Evolutionary conservation across 1,284 basidiomycete genomes (phyloP), one percentile per base, ranked within the genome.

Genomic region (Tilletia walkeri): DNA sequence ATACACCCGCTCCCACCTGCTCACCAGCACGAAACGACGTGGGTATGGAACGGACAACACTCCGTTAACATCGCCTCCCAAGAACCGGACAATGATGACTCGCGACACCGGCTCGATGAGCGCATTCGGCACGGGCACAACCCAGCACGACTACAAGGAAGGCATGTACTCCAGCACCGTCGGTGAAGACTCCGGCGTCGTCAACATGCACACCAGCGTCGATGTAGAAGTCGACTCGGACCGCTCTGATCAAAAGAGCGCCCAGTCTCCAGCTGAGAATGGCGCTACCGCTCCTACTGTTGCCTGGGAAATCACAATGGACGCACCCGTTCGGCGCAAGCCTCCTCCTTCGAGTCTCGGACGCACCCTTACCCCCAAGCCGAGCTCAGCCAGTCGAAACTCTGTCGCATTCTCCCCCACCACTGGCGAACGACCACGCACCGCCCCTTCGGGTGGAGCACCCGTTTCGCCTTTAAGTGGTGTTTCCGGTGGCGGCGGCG

Each of bases 101-200:
- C 7, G 50, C 10, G 50, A 53, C 20, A 53, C 50, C 10, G 50
- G 50, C 18, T 18, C 20, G 50, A 7, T 24, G 10, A 53, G 50
- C 16, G 50, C 12, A 1, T 53, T 16, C 50, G 50, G 50, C 50
- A 24, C n/a, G 1, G 6, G 6, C 16, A 53, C 50, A 1, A n/a
- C 50, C 50, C 50, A 53, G 50, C 18, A 53, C 18, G 16, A 53
- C 50, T n/a, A 24, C 50, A 53, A 53, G 50, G 50, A 53, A 53
- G 20, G 18, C 18, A n/a, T n/a, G 18, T 24, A 53, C 20, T 18
- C 50, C 7, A 53, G 18, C 16, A 53, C n/a, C 12, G 7, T 24
- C 50, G 7, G 18, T 18, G 50, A 53, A 18, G 50, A 53, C 2
- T 18, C 50, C 16, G 50, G 16, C 50, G 50, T 53, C 16, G 20